Evolutionary conservation across 2,329 filamentous ascomycete species (phyloP), one percentile per base, ranked within the genome.

Genomic region (Fusarium sp.): DNA sequence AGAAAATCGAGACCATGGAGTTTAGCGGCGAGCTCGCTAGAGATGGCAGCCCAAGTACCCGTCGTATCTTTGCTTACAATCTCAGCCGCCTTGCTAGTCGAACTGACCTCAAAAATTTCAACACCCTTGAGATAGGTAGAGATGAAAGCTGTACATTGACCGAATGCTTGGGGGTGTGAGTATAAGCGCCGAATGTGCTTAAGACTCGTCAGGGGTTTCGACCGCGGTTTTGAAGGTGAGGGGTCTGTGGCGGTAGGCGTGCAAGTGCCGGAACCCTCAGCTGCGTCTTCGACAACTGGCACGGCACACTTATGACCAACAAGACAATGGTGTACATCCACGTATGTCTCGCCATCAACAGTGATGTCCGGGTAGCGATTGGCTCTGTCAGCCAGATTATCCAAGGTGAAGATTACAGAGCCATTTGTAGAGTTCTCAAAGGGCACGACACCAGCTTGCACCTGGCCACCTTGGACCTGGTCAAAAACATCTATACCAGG

Each of bases 371-470:
- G 84, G 76, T 92, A 93, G 42, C 81, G 80, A 41, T 79, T 80
- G 38, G 88, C 82, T 26, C 92, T 85, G 80, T 97, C 93, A 70
- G 93, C 93, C 63, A 99, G 89, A 69, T 95, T 88, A 80, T 98
- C 94, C 24, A 98, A 87, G 1, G 94, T 97, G 79, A 93, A 92
- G 57, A 96, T 89, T 49, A 99, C 96, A 56, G 92, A 91, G 75
- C 96, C 96, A 80, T 98, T 97, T 77, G 93, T 95, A 39, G 93
- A 97, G 83, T 99, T 99, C 78, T 98, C 95, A 80, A 97, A 94
- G 9, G 96, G 96, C 3, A 98, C 92, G 31, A 98, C 92, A 71
- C 94, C 96, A 58, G 90, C 90, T 53, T 86, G 80, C 1, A 88
- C 88, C 43, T 82, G 77, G 60, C 88, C 86, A 37, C 85, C 84